Conservation (phyloP, 129 eudicot species). For the Artemisia argyi region DNA sequence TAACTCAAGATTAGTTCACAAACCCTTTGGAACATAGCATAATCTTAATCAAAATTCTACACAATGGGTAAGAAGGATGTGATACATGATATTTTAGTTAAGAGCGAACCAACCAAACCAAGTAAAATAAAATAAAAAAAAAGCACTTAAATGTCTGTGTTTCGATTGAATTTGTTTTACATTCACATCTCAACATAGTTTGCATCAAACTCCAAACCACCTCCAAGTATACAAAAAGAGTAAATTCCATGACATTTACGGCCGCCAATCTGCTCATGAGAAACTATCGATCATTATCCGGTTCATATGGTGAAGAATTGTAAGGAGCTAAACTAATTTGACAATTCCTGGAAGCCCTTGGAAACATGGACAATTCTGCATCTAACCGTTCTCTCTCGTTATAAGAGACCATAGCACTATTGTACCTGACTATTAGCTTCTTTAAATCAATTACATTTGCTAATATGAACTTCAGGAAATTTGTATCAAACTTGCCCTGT, state of each 20-base stretch:
- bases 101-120: too few relatives aligned
- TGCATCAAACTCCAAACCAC: too few relatives aligned
- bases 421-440: background rate
- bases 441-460: background rate
- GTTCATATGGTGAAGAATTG: too few relatives aligned
- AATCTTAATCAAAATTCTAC: constrained; percentile 7
- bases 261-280: too few relatives aligned
- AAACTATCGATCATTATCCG: too few relatives aligned
- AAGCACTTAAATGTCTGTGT: too few relatives aligned
- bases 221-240: too few relatives aligned
- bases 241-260: too few relatives aligned
- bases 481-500: background rate
- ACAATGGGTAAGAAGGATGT: background rate
- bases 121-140: too few relatives aligned
- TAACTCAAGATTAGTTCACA: background rate
- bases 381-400: background rate
- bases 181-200: too few relatives aligned
- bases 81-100: too few relatives aligned
- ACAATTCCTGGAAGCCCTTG: constrained; percentile 7
- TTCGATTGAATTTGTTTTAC: too few relatives aligned
- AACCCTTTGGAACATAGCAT: constrained; percentile 1
- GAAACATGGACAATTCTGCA: background rate
- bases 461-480: constrained; percentile 1
- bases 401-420: background rate
- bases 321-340: background rate